Percentiles rank a stretch among this genome's conserved stretches.
Evolutionary conservation across 352 stramenopile genomes (phyloP).

Genomic region (Thalassiosira delicatula): DNA sequence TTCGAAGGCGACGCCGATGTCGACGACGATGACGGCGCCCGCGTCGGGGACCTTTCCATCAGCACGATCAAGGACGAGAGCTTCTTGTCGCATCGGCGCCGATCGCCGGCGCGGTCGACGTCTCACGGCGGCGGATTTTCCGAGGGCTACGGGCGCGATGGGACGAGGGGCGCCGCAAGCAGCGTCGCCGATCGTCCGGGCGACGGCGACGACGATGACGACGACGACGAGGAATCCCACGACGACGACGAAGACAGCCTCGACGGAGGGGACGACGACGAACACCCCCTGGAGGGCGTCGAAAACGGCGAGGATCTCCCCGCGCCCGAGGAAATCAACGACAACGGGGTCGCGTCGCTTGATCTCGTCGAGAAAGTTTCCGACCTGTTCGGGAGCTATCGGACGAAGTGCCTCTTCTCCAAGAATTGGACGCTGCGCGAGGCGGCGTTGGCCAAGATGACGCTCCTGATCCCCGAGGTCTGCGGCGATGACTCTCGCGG

Average conservation of each 20-base stretch:
- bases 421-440: slow-evolving; percentile 74
- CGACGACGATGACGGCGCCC: too few species aligned
- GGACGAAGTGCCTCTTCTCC: slow-evolving; percentile 72
- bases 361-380: slow-evolving; percentile 58
- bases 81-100: too few species aligned
- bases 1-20: too few species aligned
- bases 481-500: too few species aligned
- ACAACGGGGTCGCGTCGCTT: slow-evolving; percentile 19
- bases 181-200: too few species aligned
- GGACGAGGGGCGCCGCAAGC: too few species aligned
- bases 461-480: too few species aligned
- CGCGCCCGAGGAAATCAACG: slow-evolving; percentile 63
- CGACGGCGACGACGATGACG: too few species aligned
- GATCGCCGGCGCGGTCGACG: too few species aligned
- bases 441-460: slow-evolving; percentile 60
- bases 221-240: slow-evolving; percentile 49
- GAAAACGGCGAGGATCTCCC: slow-evolving; percentile 62
- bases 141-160: too few species aligned
- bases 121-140: too few species aligned
- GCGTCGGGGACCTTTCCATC: slow-evolving; percentile 7
- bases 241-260: slow-evolving; percentile 33
- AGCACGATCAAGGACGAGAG: slow-evolving; percentile 41
- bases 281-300: slow-evolving; percentile 65
- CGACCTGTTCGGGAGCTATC: slow-evolving; percentile 70
- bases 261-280: too few species aligned